Conservation (phyloP, 78 protist species). For the Corallochytrium limacisporum region DNA sequence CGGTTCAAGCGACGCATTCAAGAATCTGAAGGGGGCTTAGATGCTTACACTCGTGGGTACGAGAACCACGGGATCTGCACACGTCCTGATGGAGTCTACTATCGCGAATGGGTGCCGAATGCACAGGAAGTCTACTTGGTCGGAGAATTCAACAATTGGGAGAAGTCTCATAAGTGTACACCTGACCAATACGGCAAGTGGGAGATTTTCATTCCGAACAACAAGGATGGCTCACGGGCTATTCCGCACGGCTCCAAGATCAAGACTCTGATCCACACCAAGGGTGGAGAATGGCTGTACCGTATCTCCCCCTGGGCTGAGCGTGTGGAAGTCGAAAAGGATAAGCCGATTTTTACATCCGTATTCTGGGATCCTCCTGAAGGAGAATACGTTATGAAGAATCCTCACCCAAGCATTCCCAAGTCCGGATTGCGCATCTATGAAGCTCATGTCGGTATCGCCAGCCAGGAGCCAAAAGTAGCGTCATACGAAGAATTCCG, state of each 20-base stretch:
- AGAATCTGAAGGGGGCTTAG: constrained; percentile 4
- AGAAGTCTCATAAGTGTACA: neutral
- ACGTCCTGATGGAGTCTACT: neutral
- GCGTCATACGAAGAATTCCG: constrained; percentile 33
- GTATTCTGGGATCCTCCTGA: constrained; percentile 54
- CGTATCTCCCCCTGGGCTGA: constrained; percentile 75
- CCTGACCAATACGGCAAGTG: neutral
- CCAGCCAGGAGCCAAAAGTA: constrained; percentile 42
- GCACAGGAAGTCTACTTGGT: neutral
- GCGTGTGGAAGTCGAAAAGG: constrained; percentile 33
- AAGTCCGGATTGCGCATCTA: constrained; percentile 9
- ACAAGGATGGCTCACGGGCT: constrained; percentile 3
- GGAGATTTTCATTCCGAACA: neutral
- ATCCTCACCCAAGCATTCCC: neutral
- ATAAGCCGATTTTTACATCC: constrained; percentile 24
- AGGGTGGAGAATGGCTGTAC: constrained; percentile 34
- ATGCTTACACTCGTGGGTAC: neutral
- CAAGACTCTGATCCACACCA: neutral
- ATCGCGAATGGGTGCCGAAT: constrained; percentile 1
- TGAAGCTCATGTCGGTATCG: constrained; percentile 65
- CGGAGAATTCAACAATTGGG: neutral
- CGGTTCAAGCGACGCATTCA: neutral
- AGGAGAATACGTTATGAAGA: neutral
- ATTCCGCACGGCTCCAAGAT: neutral
- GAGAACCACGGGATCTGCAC: neutral